phyloP scores from a whole-genome alignment of 768 basidiomycete species.

The Pleurotus tuoliensis region DNA sequence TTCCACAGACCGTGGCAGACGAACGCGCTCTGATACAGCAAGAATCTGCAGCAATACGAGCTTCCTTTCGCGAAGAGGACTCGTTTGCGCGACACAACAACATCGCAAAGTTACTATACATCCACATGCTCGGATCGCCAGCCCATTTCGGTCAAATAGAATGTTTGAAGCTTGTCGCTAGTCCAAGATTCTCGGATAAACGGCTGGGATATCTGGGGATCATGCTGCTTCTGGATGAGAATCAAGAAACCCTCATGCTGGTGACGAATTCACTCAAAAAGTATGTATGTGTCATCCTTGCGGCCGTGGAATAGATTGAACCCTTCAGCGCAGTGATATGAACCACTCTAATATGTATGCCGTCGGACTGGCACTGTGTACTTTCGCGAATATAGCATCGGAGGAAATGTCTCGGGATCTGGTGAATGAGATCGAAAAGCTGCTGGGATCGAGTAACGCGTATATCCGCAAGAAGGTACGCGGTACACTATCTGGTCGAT shows the following conservation, averaged over 20 bases:
- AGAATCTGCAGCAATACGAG: constrained; percentile 94
- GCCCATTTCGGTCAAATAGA: constrained; percentile 99
- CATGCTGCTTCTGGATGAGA: constrained; percentile 96
- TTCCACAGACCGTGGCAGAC: constrained; percentile 87
- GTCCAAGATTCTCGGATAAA: constrained; percentile 95
- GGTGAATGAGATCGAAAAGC: constrained; percentile 95
- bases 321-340: constrained; percentile 72
- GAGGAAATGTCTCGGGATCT: constrained; percentile 99
- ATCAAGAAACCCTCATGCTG: constrained; percentile 93
- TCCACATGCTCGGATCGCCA: constrained; percentile 97
- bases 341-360: constrained; percentile 99
- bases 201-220: constrained; percentile 95
- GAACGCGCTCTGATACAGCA: constrained; percentile 96
- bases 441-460: constrained; percentile 94
- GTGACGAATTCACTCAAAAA: constrained; percentile 99
- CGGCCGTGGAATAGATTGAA: not conserved
- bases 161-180: constrained; percentile 91
- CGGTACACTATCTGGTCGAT: constrained; percentile 5
- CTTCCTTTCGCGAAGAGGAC: constrained; percentile 97
- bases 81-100: constrained; percentile 94
- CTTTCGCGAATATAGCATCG: constrained; percentile 97
- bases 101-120: constrained; percentile 96
- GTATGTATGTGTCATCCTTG: constrained; percentile 39
- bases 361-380: constrained; percentile 94
- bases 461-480: constrained; percentile 98